These are phyloP conservation scores for Blastobotrys apis DNA, from an alignment of 1,139 yeast genomes.

Conservation along the genomic window DNA sequence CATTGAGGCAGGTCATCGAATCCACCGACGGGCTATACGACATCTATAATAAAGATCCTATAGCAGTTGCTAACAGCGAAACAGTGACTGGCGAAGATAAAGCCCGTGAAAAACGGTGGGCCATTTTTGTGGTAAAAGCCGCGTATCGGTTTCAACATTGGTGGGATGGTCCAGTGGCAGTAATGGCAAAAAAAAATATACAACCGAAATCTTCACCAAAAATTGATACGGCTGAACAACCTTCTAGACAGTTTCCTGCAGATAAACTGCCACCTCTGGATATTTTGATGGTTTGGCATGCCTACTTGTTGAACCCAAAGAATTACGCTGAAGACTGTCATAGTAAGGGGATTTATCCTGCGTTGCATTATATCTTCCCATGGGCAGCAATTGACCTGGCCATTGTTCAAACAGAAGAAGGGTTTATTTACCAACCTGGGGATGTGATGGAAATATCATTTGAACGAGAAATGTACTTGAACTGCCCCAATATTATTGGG, in stretches of 20 bases:
- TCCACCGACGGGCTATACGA: slow-evolving; percentile 21
- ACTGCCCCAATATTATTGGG: too few relatives aligned
- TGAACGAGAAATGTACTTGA: too few relatives aligned
- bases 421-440: slow-evolving; percentile 25
- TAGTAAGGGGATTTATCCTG: not conserved
- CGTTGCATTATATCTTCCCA: not conserved
- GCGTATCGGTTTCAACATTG: slow-evolving; percentile 36
- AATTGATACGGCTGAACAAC: not conserved
- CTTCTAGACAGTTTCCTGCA: not conserved
- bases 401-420: slow-evolving; percentile 19
- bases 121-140: slow-evolving; percentile 34
- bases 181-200: not conserved
- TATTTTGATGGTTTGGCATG: slow-evolving; percentile 43
- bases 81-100: not conserved
- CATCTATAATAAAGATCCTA: not conserved
- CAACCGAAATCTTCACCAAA: not conserved
- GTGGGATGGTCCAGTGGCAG: slow-evolving; percentile 19
- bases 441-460: too few relatives aligned
- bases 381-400: slow-evolving; percentile 27
- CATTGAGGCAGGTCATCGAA: slow-evolving; percentile 27
- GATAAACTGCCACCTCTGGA: slow-evolving; percentile 38
- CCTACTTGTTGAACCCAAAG: slow-evolving; percentile 35
- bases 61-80: not conserved
- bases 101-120: slow-evolving; percentile 33
- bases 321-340: slow-evolving; percentile 35